phyloP scores from a whole-genome alignment of 108 stramenopile genomes.

The Schizochytrium sp. region DNA sequence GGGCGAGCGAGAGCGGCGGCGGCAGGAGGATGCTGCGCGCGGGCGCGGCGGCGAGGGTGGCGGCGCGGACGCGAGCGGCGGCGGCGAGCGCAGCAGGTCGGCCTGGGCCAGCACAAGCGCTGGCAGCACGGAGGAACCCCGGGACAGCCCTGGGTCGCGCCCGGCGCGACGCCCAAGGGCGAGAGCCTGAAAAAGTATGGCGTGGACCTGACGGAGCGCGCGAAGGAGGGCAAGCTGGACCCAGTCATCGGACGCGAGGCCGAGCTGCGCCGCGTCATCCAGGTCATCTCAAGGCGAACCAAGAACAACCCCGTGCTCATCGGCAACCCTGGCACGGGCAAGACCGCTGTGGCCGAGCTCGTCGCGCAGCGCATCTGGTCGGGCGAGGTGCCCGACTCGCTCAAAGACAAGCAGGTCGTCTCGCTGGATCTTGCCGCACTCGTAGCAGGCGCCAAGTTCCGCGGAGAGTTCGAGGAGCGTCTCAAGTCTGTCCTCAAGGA shows the following conservation, averaged over 20 bases:
- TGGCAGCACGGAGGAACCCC: background rate
- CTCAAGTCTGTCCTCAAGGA: conserved; percentile 88
- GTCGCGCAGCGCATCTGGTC: conserved; percentile 80
- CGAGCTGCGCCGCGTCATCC: conserved; percentile 65
- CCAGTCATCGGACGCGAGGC: conserved; percentile 88
- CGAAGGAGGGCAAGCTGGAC: conserved; percentile 83
- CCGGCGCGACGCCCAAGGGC: background rate
- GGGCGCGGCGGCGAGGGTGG: too few species aligned
- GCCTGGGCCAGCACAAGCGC: background rate
- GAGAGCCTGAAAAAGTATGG: conserved; percentile 73
- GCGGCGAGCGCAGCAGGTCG: too few species aligned
- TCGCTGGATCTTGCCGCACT: conserved; percentile 91
- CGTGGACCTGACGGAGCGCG: conserved; percentile 82
- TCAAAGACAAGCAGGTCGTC: conserved; percentile 69
- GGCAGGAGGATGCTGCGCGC: too few species aligned
- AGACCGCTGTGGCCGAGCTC: conserved; percentile 84
- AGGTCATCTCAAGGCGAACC: conserved; percentile 83
- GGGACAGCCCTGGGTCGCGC: background rate
- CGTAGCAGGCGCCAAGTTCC: conserved; percentile 92
- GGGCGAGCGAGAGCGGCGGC: too few species aligned
- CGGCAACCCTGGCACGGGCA: conserved; percentile 89
- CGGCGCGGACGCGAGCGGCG: too few species aligned
- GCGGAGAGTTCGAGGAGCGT: conserved; percentile 97
- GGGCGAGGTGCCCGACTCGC: conserved; percentile 85
- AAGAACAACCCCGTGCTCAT: conserved; percentile 93